Conservation (phyloP, 176 grass and related monocot species). For the Cymbopogon citratus region DNA sequence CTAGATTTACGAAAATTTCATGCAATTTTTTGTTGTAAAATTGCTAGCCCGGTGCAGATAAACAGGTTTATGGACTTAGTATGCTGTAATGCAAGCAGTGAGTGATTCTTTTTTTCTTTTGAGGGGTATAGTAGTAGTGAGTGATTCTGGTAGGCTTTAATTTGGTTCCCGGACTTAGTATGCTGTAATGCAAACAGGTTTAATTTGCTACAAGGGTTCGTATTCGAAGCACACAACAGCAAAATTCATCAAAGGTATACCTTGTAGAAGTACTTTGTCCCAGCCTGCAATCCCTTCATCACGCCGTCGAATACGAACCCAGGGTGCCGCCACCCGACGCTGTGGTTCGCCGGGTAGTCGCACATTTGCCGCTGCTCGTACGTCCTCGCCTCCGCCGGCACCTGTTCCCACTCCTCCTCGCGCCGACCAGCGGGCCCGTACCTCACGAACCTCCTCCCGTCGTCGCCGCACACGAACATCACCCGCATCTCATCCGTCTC, state of each 20-base stretch:
- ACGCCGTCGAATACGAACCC: slow-evolving; percentile 89
- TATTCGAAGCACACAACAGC: too few species aligned
- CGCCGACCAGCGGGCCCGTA: slow-evolving; percentile 34
- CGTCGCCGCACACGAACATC: slow-evolving; percentile 73
- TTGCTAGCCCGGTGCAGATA: neutral
- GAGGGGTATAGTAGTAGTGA: too few species aligned
- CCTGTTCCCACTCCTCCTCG: slow-evolving; percentile 36
- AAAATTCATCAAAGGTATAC: slow-evolving; percentile 15
- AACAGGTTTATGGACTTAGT: neutral
- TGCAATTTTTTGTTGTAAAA: neutral
- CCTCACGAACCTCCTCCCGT: slow-evolving; percentile 52
- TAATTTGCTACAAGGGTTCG: neutral
- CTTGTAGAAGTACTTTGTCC: slow-evolving; percentile 84
- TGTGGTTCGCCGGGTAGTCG: slow-evolving; percentile 60
- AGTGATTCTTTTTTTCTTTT: too few species aligned
- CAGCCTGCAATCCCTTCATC: slow-evolving; percentile 60
- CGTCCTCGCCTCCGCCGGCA: slow-evolving; percentile 51
- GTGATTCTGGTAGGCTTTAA: too few species aligned
- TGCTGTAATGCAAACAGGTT: neutral
- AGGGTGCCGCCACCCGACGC: slow-evolving; percentile 83
- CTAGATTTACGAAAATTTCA: neutral
- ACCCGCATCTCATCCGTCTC: slow-evolving; percentile 79
- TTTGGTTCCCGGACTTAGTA: neutral
- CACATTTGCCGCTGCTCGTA: slow-evolving; percentile 95
- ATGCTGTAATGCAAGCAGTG: too few species aligned